A percentile compares a stretch with the other conserved stretches of the same genome.
Conservation (phyloP, 148 eudicot genomes). For the Fagopyrum esculentum region DNA sequence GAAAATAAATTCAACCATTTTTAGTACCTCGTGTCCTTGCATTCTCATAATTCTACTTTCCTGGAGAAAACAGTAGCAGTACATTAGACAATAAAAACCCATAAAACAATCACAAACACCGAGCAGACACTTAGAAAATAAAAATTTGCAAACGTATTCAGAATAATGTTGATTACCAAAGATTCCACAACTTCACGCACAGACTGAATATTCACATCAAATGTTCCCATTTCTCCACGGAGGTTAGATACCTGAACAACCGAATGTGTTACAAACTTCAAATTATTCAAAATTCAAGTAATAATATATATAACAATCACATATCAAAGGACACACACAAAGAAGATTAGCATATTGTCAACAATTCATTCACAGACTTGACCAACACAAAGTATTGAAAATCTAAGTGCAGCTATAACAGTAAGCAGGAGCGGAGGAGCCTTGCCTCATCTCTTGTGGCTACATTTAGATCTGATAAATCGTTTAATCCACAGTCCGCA, state of each 20-base stretch:
- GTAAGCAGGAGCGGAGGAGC: neutral
- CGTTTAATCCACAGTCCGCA: conserved; percentile 41
- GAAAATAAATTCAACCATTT: neutral
- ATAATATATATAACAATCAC: neutral
- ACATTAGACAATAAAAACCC: conserved; percentile 12
- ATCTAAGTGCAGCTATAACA: neutral
- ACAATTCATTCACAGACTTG: neutral
- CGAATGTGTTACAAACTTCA: neutral
- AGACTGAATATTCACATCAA: conserved; percentile 34
- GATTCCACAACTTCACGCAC: conserved; percentile 38
- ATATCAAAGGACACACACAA: neutral
- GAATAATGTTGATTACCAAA: conserved; percentile 35
- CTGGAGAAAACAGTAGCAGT: conserved; percentile 34
- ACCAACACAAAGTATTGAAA: neutral
- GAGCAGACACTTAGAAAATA: neutral
- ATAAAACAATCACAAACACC: neutral
- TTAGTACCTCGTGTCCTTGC: conserved; percentile 55
- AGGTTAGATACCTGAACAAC: conserved; percentile 38
- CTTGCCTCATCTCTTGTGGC: conserved; percentile 46
- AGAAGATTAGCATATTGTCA: neutral
- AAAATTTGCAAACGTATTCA: neutral
- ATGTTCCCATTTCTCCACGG: conserved; percentile 33
- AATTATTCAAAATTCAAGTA: neutral
- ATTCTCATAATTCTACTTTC: conserved; percentile 48
- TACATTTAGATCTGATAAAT: conserved; percentile 32